Conservation (phyloP, 2,329 filamentous ascomycete species). For the Aspergillus cejpii region DNA sequence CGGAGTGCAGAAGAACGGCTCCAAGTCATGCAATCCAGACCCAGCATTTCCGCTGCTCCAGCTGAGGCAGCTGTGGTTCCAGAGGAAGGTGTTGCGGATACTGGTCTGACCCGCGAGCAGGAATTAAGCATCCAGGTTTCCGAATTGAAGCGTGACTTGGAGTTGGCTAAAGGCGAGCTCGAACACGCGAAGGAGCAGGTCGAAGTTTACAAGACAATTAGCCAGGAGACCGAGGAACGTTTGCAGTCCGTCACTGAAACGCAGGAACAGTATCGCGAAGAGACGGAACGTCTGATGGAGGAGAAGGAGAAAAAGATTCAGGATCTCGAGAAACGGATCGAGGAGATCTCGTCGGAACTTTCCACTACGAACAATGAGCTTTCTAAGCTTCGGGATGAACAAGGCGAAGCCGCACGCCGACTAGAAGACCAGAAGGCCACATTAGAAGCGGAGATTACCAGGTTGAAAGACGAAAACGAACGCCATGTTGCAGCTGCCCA, state of each 20-base stretch:
- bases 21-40: constrained; percentile 71
- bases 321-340: constrained; percentile 74
- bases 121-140: constrained; percentile 77
- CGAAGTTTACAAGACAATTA: constrained; percentile 83
- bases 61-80: constrained; percentile 38
- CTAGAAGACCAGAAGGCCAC: constrained; percentile 76
- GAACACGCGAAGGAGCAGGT: constrained; percentile 73
- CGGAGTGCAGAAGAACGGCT: constrained; percentile 83
- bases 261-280: constrained; percentile 79
- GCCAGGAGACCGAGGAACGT: constrained; percentile 79
- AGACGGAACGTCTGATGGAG: constrained; percentile 67
- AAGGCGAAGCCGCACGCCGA: constrained; percentile 64
- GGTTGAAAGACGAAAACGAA: constrained; percentile 77
- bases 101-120: constrained; percentile 61
- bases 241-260: constrained; percentile 71
- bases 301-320: constrained; percentile 74
- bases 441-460: constrained; percentile 69
- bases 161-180: constrained; percentile 71
- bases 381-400: constrained; percentile 68
- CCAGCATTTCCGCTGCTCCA: constrained; percentile 54
- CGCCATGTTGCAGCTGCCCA: constrained; percentile 71
- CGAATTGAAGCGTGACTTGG: constrained; percentile 79
- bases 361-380: constrained; percentile 75
- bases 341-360: constrained; percentile 77
- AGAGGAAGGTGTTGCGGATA: constrained; percentile 47